These are phyloP conservation scores for Quercus aquifolioides DNA, from an alignment of 306 rosid species.

Conservation along the genomic window DNA sequence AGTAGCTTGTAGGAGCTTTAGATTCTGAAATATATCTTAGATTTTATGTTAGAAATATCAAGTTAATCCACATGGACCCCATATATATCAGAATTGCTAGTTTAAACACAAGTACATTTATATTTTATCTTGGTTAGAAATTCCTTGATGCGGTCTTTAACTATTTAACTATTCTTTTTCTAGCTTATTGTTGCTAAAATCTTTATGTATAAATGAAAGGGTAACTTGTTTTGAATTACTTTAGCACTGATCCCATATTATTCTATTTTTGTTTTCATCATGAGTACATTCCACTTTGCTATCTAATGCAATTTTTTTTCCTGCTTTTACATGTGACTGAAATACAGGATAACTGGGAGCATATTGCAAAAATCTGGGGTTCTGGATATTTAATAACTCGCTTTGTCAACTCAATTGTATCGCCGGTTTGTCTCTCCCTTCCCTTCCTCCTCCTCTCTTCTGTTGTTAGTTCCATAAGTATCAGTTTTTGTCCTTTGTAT, in stretches of 20 bases:
- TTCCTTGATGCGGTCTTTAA: background rate
- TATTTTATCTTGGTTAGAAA: background rate
- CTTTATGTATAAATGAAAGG: background rate
- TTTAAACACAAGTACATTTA: background rate
- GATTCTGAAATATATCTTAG: background rate
- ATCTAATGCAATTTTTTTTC: background rate
- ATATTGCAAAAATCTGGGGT: slow-evolving; percentile 58
- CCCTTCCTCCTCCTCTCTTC: background rate
- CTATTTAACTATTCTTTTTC: background rate
- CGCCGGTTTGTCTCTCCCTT: slow-evolving; percentile 62
- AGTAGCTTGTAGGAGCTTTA: background rate
- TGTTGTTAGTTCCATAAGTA: slow-evolving; percentile 7
- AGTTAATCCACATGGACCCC: background rate
- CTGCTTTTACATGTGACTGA: background rate
- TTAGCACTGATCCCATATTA: background rate
- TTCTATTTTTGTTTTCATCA: too few species aligned
- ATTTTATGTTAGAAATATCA: background rate
- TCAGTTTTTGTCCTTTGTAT: background rate
- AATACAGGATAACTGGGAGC: slow-evolving; percentile 74
- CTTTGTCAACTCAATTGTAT: slow-evolving; percentile 64
- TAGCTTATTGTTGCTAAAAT: background rate
- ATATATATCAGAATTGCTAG: background rate
- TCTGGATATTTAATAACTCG: slow-evolving; percentile 70
- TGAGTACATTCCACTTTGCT: too few species aligned
- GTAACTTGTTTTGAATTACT: background rate